A percentile compares a stretch with the other conserved stretches of the same genome.
Evolutionary conservation across 164 flowering plant genomes (phyloP).

Genomic region (Macadamia tetraphylla): DNA sequence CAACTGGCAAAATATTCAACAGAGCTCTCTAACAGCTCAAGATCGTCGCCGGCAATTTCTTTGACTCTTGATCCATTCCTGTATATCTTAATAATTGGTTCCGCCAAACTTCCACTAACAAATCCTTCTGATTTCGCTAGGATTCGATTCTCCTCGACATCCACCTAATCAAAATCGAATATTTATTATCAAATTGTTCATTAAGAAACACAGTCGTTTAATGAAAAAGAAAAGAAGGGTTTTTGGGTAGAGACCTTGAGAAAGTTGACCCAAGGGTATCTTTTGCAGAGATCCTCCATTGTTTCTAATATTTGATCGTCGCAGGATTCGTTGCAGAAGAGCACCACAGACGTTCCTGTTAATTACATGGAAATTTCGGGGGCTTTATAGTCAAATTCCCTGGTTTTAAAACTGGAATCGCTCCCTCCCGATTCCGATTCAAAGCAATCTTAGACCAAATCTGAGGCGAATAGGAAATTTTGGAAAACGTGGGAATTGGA

Average conservation of each 20-base stretch:
- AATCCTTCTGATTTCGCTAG: conserved; percentile 32
- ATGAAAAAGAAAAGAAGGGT: not conserved
- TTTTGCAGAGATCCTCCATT: conserved; percentile 43
- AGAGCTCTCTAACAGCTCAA: conserved; percentile 33
- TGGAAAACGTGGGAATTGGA: no score
- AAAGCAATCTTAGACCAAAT: no score
- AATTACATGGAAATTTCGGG: not conserved
- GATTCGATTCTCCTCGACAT: conserved; percentile 30
- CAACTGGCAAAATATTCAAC: conserved; percentile 25
- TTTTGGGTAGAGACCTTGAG: conserved; percentile 20
- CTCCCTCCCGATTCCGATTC: no score
- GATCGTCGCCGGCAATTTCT: conserved; percentile 29
- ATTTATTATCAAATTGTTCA: no score
- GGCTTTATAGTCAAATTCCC: no score
- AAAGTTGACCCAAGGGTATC: conserved; percentile 51
- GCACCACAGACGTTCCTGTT: conserved; percentile 59
- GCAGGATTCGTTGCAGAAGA: conserved; percentile 42
- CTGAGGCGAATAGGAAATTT: no score
- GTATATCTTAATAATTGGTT: conserved; percentile 39
- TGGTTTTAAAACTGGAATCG: no score
- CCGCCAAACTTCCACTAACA: not conserved
- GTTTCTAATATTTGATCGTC: conserved; percentile 35
- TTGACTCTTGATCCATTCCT: conserved; percentile 33
- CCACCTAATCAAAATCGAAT: conserved; percentile 15
- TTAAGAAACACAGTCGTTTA: not conserved